Conservation (phyloP, 179 eudicot species). For the Corrigiola litoralis region DNA sequence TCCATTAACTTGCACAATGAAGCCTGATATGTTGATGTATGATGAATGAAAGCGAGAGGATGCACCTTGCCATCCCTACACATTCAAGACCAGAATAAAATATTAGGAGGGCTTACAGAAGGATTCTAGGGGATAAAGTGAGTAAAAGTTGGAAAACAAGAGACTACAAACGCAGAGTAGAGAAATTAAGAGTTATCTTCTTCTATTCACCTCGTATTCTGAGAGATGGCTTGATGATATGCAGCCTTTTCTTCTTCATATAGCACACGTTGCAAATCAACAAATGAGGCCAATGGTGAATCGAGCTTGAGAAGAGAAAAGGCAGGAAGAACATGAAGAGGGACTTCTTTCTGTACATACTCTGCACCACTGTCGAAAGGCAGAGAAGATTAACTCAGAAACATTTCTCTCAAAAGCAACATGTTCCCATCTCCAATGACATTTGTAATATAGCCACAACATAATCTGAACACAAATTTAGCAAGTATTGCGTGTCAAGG, state of each 20-base stretch:
- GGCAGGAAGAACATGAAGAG: constrained; percentile 77
- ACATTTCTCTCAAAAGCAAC: neutral
- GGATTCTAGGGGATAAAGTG: neutral
- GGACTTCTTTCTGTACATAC: constrained; percentile 78
- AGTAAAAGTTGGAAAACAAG: neutral
- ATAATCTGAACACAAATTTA: neutral
- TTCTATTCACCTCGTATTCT: constrained; percentile 57
- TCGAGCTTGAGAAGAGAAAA: constrained; percentile 69
- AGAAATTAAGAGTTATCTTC: neutral
- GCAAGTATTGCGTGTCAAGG: neutral
- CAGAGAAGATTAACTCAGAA: constrained; percentile 5
- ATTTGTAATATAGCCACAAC: too few species aligned
- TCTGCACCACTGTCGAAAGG: constrained; percentile 84
- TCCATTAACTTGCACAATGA: constrained; percentile 98
- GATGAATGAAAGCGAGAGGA: constrained; percentile 90
- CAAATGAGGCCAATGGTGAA: constrained; percentile 71
- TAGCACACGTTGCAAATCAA: constrained; percentile 68
- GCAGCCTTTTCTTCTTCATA: constrained; percentile 92
- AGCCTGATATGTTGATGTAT: constrained; percentile 95
- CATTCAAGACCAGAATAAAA: constrained; percentile 9
- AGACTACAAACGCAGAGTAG: too few species aligned
- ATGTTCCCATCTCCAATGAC: neutral
- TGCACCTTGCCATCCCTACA: constrained; percentile 77
- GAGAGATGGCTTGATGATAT: constrained; percentile 71
- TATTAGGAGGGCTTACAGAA: neutral